A percentile compares a stretch with the other conserved stretches of the same genome.
Conservation (phyloP, 1,284 basidiomycete genomes). For the Cryptococcus deneoformans region DNA sequence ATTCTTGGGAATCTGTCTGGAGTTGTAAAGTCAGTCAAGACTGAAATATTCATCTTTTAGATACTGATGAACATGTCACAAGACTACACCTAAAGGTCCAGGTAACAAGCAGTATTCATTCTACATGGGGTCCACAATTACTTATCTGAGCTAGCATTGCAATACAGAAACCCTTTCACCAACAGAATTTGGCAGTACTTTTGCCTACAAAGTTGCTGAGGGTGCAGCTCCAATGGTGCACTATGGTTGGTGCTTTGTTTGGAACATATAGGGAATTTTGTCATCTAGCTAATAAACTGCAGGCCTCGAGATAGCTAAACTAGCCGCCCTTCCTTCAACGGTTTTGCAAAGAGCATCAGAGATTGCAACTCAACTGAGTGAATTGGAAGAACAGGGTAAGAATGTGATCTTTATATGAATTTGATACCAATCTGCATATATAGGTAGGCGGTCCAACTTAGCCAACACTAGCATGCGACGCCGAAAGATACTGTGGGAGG, state of each 20-base stretch:
- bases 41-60: neutral
- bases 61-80: neutral
- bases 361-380: conserved; percentile 61
- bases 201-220: conserved; percentile 64
- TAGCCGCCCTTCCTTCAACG: conserved; percentile 73
- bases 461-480: conserved; percentile 9
- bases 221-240: conserved; percentile 39
- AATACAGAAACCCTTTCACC: conserved; percentile 26
- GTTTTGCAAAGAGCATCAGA: conserved; percentile 62
- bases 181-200: conserved; percentile 63
- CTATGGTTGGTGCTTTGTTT: conserved; percentile 27
- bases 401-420: too few species aligned
- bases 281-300: conserved; percentile 46
- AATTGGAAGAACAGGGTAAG: conserved; percentile 57
- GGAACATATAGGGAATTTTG: conserved; percentile 47
- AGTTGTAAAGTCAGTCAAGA: conserved; percentile 21
- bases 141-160: too few species aligned
- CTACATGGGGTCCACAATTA: too few species aligned
- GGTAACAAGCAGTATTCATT: conserved; percentile 48
- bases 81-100: conserved; percentile 80
- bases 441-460: conserved; percentile 6
- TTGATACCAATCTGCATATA: neutral
- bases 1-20: conserved; percentile 36
- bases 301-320: conserved; percentile 72
- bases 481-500: conserved; percentile 17